These are phyloP conservation scores for Cyberlindnera maritima DNA, from an alignment of 805 yeast species.

Conservation along the genomic window DNA sequence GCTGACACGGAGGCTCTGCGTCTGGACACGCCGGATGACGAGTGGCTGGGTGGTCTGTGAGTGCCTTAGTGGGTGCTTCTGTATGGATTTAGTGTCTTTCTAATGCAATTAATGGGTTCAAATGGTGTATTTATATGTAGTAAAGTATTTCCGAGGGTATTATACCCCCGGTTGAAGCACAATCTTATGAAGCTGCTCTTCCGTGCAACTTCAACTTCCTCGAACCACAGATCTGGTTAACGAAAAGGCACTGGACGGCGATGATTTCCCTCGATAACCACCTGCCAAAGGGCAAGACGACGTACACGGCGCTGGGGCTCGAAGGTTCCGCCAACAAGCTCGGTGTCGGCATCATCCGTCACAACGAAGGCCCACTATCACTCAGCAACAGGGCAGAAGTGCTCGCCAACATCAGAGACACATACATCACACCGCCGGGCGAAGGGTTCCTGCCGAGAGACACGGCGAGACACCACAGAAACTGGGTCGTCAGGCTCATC, in stretches of 20 bases:
- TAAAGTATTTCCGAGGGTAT: background rate
- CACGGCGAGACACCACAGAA: conserved; percentile 93
- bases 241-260: background rate
- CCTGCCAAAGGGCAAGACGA: conserved; percentile 39
- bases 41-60: conserved; percentile 2
- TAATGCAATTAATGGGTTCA: background rate
- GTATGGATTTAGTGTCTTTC: background rate
- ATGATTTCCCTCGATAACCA: conserved; percentile 47
- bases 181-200: no score
- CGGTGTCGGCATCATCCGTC: conserved; percentile 90
- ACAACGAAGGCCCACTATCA: conserved; percentile 57
- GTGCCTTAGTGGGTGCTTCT: no score
- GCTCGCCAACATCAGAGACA: conserved; percentile 88
- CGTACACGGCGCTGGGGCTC: conserved; percentile 78
- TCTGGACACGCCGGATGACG: conserved; percentile 7
- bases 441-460: conserved; percentile 97
- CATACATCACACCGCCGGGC: conserved; percentile 95
- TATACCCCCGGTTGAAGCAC: no score
- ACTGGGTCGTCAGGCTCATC: conserved; percentile 85
- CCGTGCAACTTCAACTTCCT: background rate
- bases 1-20: conserved; percentile 10
- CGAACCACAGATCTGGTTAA: background rate
- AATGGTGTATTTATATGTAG: no score
- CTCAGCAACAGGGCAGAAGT: conserved; percentile 66
- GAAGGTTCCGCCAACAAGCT: conserved; percentile 98